These are phyloP conservation scores for Voacanga thouarsii DNA, from an alignment of 257 asterid genomes.

Conservation along the genomic window DNA sequence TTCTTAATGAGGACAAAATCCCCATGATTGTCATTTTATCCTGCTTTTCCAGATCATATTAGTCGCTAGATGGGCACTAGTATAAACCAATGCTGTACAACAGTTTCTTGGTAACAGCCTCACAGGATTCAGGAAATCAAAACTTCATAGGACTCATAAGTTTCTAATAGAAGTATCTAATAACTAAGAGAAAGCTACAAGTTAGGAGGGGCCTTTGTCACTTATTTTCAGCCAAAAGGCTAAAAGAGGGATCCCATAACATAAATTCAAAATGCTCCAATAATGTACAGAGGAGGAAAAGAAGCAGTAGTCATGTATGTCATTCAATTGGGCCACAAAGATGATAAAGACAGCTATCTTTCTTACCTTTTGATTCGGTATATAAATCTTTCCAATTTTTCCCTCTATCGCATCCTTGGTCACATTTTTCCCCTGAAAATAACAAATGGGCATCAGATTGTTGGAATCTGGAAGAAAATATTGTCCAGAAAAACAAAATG, in stretches of 20 bases:
- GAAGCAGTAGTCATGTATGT: not conserved
- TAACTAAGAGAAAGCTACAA: not conserved
- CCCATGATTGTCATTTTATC: not conserved
- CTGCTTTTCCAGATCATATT: not conserved
- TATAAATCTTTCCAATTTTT: conserved; percentile 77
- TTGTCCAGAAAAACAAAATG: not conserved
- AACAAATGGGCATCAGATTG: conserved; percentile 15
- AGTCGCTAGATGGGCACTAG: not conserved
- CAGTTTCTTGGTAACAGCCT: not conserved
- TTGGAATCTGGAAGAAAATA: not conserved
- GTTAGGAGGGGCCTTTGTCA: not conserved
- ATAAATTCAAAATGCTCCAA: not conserved
- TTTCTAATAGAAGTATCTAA: not conserved
- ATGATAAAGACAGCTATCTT: not conserved
- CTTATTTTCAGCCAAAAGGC: not conserved
- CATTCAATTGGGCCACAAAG: not conserved
- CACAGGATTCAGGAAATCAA: not conserved
- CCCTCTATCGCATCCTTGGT: conserved; percentile 70
- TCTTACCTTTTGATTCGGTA: conserved; percentile 85
- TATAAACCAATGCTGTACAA: not conserved
- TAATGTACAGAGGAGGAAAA: not conserved
- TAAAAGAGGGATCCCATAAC: not conserved
- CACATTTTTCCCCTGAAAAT: conserved; percentile 88
- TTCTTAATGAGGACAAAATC: not conserved
- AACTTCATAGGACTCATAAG: not conserved